Conservation (phyloP, 768 basidiomycete species). For the Tricholoma terreum region DNA sequence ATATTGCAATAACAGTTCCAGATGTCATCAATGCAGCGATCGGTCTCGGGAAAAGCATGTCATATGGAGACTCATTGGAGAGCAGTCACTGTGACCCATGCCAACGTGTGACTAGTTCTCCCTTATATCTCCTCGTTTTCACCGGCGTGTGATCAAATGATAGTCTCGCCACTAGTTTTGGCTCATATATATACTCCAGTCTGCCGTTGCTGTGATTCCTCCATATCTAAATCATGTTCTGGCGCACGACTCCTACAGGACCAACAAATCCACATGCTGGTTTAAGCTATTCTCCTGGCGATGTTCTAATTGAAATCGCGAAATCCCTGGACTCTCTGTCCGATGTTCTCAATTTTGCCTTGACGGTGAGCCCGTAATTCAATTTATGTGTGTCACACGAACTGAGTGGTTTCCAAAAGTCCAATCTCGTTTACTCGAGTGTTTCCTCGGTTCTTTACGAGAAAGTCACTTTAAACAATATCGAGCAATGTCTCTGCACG, state of each 20-base stretch:
- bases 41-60: too few relatives aligned
- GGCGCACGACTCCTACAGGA: background rate
- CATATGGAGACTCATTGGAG: too few relatives aligned
- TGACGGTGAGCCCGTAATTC: slow-evolving; percentile 46
- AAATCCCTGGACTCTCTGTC: slow-evolving; percentile 45
- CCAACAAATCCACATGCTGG: background rate
- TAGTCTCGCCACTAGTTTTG: background rate
- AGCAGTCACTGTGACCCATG: too few relatives aligned
- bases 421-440: slow-evolving; percentile 46
- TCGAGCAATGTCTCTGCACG: slow-evolving; percentile 60
- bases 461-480: slow-evolving; percentile 49
- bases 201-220: background rate
- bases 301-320: slow-evolving; percentile 68
- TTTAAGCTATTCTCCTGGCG: slow-evolving; percentile 40
- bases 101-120: background rate
- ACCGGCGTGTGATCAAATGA: slow-evolving; percentile 3
- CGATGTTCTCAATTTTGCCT: slow-evolving; percentile 57
- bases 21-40: too few relatives aligned
- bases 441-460: slow-evolving; percentile 60
- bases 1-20: too few relatives aligned
- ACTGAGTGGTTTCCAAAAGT: slow-evolving; percentile 37
- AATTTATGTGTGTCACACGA: background rate
- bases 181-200: background rate
- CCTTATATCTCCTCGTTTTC: background rate
- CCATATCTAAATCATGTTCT: slow-evolving; percentile 12